Percentiles rank a stretch among this genome's conserved stretches.
Conservation (phyloP, 768 basidiomycete species). For the Rhizopogon vinicolor region DNA sequence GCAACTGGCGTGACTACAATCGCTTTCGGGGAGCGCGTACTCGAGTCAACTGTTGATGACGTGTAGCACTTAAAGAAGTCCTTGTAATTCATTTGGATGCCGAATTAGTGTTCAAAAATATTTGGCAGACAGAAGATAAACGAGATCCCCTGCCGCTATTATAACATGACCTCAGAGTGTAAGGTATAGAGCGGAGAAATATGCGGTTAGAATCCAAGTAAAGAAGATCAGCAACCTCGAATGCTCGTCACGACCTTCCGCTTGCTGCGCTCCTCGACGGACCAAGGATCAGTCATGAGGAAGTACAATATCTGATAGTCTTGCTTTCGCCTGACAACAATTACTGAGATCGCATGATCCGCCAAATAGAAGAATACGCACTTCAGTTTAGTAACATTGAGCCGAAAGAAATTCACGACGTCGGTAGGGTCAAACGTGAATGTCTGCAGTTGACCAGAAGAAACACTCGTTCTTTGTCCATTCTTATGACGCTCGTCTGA, state of each 20-base stretch:
- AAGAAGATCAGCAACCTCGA: constrained; percentile 20
- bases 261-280: constrained; percentile 41
- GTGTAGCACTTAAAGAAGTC: too few species aligned
- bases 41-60: too few species aligned
- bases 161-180: too few species aligned
- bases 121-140: too few species aligned
- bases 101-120: too few species aligned
- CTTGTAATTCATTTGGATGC: too few species aligned
- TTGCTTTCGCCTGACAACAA: constrained; percentile 27
- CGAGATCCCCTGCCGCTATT: too few species aligned
- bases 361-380: constrained; percentile 22
- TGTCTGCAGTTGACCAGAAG: background rate
- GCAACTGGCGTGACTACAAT: too few species aligned
- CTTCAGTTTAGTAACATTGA: constrained; percentile 39
- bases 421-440: constrained; percentile 23
- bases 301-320: constrained; percentile 85
- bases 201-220: background rate
- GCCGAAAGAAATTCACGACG: constrained; percentile 45
- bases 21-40: too few species aligned
- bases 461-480: background rate
- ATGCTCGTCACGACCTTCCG: constrained; percentile 54
- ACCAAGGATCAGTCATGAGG: constrained; percentile 62
- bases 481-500: constrained; percentile 9
- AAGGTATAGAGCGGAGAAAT: background rate
- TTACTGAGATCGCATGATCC: background rate